Evolutionary conservation across 805 yeast genomes (phyloP).

Genomic region (Wickerhamomyces canadensis): DNA sequence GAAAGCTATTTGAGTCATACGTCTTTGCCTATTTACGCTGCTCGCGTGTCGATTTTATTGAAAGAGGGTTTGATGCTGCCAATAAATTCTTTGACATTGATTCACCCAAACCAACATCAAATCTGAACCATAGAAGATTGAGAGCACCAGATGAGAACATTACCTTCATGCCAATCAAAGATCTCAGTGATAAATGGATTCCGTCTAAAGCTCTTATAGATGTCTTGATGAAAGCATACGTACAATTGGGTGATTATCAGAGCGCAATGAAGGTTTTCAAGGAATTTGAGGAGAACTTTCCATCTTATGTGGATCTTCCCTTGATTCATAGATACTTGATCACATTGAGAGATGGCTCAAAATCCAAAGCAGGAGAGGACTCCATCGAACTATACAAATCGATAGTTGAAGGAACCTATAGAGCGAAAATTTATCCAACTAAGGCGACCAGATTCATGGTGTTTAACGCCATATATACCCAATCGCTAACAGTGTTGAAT

Average conservation of each 20-base stretch:
- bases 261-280: constrained; percentile 9
- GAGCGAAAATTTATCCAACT: constrained; percentile 5
- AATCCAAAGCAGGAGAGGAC: constrained; percentile 9
- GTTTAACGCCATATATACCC: constrained; percentile 16
- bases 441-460: constrained; percentile 20
- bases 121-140: background rate
- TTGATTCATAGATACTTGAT: constrained; percentile 18
- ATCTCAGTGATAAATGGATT: constrained; percentile 10
- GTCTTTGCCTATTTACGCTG: constrained; percentile 13
- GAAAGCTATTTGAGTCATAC: constrained; percentile 15
- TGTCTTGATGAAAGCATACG: constrained; percentile 14
- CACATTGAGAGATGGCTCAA: constrained; percentile 6
- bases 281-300: constrained; percentile 8
- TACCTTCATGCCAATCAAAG: constrained; percentile 1
- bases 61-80: constrained; percentile 16
- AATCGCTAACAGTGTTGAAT: constrained; percentile 14
- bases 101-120: constrained; percentile 3
- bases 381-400: constrained; percentile 15
- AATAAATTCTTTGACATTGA: constrained; percentile 14
- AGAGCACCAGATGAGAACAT: background rate
- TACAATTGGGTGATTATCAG: constrained; percentile 11
- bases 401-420: constrained; percentile 4
- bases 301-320: constrained; percentile 13
- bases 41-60: constrained; percentile 8
- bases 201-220: constrained; percentile 18